Evolutionary conservation across 305 asterid species (phyloP), one percentile per base, ranked within the genome.

Genomic region (Solanum aculeatissimum): DNA sequence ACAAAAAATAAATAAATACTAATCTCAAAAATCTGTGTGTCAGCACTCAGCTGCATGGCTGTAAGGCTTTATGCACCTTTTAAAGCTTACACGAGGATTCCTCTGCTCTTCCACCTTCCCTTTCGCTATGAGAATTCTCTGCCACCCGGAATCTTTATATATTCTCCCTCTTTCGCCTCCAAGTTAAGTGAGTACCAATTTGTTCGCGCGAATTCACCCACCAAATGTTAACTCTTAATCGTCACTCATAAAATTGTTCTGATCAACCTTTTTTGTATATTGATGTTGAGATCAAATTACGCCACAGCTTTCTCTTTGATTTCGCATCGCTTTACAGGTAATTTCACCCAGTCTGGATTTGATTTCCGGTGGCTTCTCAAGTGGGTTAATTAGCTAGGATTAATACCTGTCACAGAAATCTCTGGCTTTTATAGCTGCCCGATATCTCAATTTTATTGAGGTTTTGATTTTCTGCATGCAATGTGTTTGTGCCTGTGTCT

Each of bases 41-140:
- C 21, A 25, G 89, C 86, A 87, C 51, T 74, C 89, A 87, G 88
- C 92, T 93, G 96, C 98, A 93, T 94, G 98, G 94, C 93, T 89
- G 91, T 84, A 90, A 84, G 89, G 84, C 92, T 90, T 83, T 88
- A 80, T 91, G 85, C 82, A 82, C 83, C 88, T 86, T 88, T 84
- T 69, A 88, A 90, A 84, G 90, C 93, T 85, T 87, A 88, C 96
- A 86, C 95, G 92, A 88, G 89, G 93, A 88, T 88, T 88, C 94
- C 84, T 86, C 85, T 88, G 84, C 65, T 77, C 88, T 84, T 84
- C 82, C 88, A 85, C 86, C 82, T 71, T 82, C 69, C 85, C 89
- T 87, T 91, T 86, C 88, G 49, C 89, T 87, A 58, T 82, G 86
- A 83, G 81, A 69, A 83, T 87, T 86, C 91, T 85, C 90, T 88